A percentile compares a stretch with the other conserved stretches of the same genome.
These are phyloP conservation scores for Talaromyces wortmannii DNA, from an alignment of 495 filamentous ascomycete genomes.

Conservation along the genomic window DNA sequence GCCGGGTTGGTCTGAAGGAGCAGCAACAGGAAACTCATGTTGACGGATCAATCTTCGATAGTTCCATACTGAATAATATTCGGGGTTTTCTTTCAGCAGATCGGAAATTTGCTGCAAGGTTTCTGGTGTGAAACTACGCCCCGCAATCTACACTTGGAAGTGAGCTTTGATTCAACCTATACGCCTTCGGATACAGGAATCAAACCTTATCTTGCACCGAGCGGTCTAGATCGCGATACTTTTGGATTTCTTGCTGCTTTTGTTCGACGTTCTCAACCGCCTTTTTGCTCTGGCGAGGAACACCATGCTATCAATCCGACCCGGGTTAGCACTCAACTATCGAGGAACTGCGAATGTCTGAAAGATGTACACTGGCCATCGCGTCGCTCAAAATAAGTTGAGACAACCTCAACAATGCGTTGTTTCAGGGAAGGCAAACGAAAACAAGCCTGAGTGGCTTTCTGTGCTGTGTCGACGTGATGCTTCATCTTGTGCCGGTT, in stretches of 20 bases:
- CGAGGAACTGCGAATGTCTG: background rate
- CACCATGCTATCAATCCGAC: conserved; percentile 59
- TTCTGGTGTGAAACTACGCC: conserved; percentile 53
- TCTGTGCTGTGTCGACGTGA: too few species aligned
- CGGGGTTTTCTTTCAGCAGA: conserved; percentile 81
- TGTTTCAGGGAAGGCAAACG: background rate
- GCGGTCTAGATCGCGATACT: conserved; percentile 68
- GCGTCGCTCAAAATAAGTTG: background rate
- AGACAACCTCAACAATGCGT: background rate
- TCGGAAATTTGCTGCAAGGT: conserved; percentile 70
- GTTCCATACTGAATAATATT: conserved; percentile 99
- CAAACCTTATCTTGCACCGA: conserved; percentile 54
- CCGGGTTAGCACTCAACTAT: background rate
- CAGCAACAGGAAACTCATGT: conserved; percentile 31
- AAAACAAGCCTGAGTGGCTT: background rate
- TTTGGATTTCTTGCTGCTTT: conserved; percentile 69
- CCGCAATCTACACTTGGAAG: conserved; percentile 35
- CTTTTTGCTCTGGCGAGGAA: conserved; percentile 55
- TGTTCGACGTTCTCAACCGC: conserved; percentile 58
- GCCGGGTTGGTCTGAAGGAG: conserved; percentile 11
- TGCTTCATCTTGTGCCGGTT: background rate
- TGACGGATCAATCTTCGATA: conserved; percentile 66
- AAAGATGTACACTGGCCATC: conserved; percentile 26
- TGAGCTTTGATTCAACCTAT: background rate
- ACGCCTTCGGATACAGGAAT: background rate